Evolutionary conservation across 148 eudicot genomes (phyloP), one percentile per base, ranked within the genome.

Genomic region (Salicornia ramosissima): DNA sequence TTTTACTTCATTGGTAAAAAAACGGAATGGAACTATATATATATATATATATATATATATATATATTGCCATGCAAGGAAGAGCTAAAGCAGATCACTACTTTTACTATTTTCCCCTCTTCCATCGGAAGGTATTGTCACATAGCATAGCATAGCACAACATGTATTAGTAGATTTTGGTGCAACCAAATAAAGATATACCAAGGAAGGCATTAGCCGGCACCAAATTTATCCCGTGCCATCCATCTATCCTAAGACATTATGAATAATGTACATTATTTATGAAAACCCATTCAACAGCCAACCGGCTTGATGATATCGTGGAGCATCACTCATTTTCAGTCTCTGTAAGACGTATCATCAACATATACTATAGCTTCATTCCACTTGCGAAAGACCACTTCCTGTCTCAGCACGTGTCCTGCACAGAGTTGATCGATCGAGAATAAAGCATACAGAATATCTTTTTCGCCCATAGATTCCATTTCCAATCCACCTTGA

Each of bases 371-470:
- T 36, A 36, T 57, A 7, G 64, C 56, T 49, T 81, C 80, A 88
- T 70, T 88, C 85, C 65, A 88, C 80, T 47, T 81, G 88, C 30
- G 93, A 82, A 70, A 88, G 71, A 39, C 93, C 88, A 4, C 90
- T 88, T 67, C 89, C 88, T 19, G 81, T 76, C 69, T 87, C 89
- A 19, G 92, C 77, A 18, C 56, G 83, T 19, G 92, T 78, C 82
- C 91, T 87, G 82, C 67, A 62, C 63, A 65, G 40, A 26, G 46
- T 24, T 43, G 6, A 22, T 53, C 10, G 33, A n/a, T 42, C 33
- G 6, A 45, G 56, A 14, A 65, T 34, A 56, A 16, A 65, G 34
- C 30, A 34, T 13, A 34, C n/a, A 34, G 51, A 69, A 9, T 6
- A 14, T 31, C 26, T 54, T 33, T 15, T 6, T 54, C 21, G 39